Conservation (phyloP, 2,329 filamentous ascomycete genomes). For the Arthrobotrys sphaeroides region DNA sequence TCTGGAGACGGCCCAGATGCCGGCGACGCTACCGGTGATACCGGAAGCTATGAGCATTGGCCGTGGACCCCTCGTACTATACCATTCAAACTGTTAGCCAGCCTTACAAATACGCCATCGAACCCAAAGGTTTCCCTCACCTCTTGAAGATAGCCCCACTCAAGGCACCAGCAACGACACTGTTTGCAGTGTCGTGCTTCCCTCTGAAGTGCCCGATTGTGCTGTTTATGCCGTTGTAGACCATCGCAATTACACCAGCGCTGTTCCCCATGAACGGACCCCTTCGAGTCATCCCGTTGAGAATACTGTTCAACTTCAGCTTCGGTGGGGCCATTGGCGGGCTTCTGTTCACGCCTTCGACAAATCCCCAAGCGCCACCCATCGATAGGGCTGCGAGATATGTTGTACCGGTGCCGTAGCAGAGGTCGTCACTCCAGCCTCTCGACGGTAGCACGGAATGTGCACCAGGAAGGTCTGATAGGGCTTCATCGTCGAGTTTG, state of each 20-base stretch:
- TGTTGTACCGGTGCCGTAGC: constrained; percentile 94
- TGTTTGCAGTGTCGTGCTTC: constrained; percentile 90
- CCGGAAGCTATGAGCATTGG: constrained; percentile 95
- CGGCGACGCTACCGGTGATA: constrained; percentile 85
- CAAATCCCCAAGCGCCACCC: constrained; percentile 90
- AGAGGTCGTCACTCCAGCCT: constrained; percentile 97
- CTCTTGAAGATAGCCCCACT: constrained; percentile 93
- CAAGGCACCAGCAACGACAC: constrained; percentile 81
- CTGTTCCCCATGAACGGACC: constrained; percentile 97
- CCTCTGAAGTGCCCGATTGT: constrained; percentile 80
- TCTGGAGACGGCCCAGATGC: constrained; percentile 78
- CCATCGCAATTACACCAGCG: constrained; percentile 91
- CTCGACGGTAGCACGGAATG: constrained; percentile 90
- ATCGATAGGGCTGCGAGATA: constrained; percentile 87
- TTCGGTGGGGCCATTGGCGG: constrained; percentile 80
- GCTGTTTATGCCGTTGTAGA: constrained; percentile 93
- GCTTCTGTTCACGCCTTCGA: constrained; percentile 82
- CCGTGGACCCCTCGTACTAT: constrained; percentile 82
- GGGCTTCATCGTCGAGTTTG: constrained; percentile 86
- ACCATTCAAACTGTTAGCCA: constrained; percentile 4
- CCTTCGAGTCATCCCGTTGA: constrained; percentile 91
- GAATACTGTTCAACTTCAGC: constrained; percentile 88
- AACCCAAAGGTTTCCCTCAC: neutral
- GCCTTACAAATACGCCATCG: neutral
- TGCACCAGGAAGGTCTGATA: constrained; percentile 84